Conservation (phyloP, 2,329 filamentous ascomycete species). For the Trichoderma koningii region DNA sequence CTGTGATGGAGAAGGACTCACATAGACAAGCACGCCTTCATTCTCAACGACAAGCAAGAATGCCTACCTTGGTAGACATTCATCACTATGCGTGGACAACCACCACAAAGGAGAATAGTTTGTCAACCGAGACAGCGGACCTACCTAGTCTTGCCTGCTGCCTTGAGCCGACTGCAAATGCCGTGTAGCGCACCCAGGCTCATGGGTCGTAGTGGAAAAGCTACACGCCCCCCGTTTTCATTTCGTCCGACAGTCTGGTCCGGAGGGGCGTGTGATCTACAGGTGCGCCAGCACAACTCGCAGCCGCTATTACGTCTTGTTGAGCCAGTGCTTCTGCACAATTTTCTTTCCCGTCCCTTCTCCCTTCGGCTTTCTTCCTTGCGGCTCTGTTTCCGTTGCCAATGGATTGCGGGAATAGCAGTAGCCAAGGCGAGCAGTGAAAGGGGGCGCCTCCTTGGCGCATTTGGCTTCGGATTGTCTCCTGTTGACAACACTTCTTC, state of each 20-base stretch:
- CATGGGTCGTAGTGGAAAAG: constrained; percentile 14
- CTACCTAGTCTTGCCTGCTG: neutral
- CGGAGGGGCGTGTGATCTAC: constrained; percentile 6
- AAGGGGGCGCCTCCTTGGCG: neutral
- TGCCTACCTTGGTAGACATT: neutral
- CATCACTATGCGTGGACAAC: neutral
- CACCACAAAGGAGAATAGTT: neutral
- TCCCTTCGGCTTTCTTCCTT: neutral
- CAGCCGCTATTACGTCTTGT: neutral
- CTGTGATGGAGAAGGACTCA: neutral
- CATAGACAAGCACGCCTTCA: neutral
- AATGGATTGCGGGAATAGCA: neutral
- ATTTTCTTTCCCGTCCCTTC: neutral
- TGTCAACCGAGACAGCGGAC: neutral
- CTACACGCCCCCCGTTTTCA: constrained; percentile 4
- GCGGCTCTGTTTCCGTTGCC: neutral
- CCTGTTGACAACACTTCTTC: neutral
- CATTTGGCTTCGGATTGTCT: constrained; percentile 3
- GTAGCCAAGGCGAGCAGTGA: neutral
- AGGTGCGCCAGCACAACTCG: neutral
- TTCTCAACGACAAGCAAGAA: neutral
- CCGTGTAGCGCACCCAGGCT: constrained; percentile 16
- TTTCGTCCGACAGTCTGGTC: neutral
- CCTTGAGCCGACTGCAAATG: constrained; percentile 12
- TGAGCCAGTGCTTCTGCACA: neutral